Evolutionary conservation across 495 filamentous ascomycete species (phyloP).

Genomic region (Aspergillus carlsbadensis): DNA sequence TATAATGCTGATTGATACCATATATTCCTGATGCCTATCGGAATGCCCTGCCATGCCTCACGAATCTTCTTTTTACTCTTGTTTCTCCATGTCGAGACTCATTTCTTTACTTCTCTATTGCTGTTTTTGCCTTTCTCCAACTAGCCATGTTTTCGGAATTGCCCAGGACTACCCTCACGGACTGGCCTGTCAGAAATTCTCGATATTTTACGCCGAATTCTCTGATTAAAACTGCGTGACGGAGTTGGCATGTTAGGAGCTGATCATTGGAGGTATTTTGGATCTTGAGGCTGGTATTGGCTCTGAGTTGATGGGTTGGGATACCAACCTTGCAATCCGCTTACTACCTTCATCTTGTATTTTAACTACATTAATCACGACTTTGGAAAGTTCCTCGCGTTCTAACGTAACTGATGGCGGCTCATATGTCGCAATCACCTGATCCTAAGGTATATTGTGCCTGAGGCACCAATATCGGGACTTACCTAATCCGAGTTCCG

Average conservation of each 20-base stretch:
- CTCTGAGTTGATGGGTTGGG: not conserved
- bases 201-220: too few species aligned
- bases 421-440: too few species aligned
- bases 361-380: conserved; percentile 3
- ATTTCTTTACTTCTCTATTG: not conserved
- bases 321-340: not conserved
- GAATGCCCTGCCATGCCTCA: conserved; percentile 22
- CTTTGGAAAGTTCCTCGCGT: not conserved
- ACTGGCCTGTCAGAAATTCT: too few species aligned
- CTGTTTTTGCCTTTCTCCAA: not conserved
- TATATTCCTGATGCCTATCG: conserved; percentile 23
- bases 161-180: too few species aligned
- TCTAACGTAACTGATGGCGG: too few species aligned
- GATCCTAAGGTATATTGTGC: conserved; percentile 9
- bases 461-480: conserved; percentile 12
- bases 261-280: not conserved
- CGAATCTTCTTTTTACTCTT: conserved; percentile 16
- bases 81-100: conserved; percentile 2
- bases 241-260: not conserved
- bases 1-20: conserved; percentile 43
- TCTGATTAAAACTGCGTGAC: too few species aligned
- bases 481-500: conserved; percentile 37
- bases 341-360: not conserved
- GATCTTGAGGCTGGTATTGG: not conserved
- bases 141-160: not conserved